Evolutionary conservation across 805 yeast genomes (phyloP).

Genomic region (Clavispora fructus): DNA sequence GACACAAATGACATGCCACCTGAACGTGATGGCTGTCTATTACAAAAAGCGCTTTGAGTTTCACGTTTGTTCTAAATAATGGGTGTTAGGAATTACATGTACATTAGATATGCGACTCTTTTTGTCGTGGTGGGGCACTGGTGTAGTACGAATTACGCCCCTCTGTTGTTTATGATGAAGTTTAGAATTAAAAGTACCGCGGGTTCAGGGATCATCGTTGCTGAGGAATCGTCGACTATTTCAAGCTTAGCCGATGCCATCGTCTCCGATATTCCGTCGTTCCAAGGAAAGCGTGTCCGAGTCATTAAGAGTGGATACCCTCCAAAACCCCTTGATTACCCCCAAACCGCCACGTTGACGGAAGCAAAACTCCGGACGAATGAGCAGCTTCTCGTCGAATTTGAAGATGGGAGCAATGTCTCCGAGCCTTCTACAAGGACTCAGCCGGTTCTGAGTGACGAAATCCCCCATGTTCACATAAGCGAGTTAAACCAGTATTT

Average conservation of each 20-base stretch:
- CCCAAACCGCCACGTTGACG: conserved; percentile 18
- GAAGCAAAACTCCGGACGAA: conserved; percentile 51
- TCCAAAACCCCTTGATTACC: conserved; percentile 39
- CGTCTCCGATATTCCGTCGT: not conserved
- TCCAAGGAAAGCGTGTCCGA: not conserved
- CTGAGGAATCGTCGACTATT: not conserved
- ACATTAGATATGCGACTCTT: not conserved
- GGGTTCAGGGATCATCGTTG: conserved; percentile 1
- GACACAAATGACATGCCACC: not conserved
- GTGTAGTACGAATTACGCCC: not conserved
- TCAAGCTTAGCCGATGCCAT: not conserved
- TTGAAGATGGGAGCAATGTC: conserved; percentile 1
- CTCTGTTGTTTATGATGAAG: not conserved
- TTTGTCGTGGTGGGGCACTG: not conserved
- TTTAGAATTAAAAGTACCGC: conserved; percentile 2
- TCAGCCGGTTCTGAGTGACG: conserved; percentile 5
- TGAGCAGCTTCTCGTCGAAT: conserved; percentile 48
- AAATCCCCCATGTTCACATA: conserved; percentile 23
- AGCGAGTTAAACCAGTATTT: conserved; percentile 26
- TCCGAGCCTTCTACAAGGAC: conserved; percentile 1
- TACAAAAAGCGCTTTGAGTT: not conserved
- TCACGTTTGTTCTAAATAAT: not conserved
- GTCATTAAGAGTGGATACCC: conserved; percentile 47
- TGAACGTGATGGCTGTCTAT: not conserved
- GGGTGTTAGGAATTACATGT: not conserved